Base-by-base conservation (phyloP, 2,329 filamentous ascomycete genomes). In the Graphilbum sp. region DNA sequence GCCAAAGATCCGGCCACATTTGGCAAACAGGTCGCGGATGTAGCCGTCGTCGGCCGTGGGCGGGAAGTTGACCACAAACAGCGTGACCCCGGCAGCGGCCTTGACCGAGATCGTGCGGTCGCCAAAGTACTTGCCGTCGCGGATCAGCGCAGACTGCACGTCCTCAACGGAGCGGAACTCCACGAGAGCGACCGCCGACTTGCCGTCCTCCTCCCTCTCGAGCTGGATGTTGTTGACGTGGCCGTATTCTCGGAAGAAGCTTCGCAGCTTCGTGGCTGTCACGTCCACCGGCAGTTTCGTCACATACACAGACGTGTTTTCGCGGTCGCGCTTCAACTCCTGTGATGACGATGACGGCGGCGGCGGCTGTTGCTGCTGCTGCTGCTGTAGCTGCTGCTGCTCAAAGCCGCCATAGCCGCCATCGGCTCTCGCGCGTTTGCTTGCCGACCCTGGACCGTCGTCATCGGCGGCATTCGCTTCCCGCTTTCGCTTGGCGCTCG, bases 161-260 rank as follows among this genome's bases (percentile, higher is more conserved):
- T 95, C 87, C 39, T 93, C 82, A 5, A 73, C 65, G 0, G 75
- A 71, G 42, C 79, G 75, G 49, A 96, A 95, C 54, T 98, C 90
- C 36, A 98, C 75, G 34, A 90, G 63, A 2, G 85, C 85, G 4
- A 76, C 76, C 13, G 75, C 61, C 2, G 75, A 72, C 34, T 69
- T 59, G n/a, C 62, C 63, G 34, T 75, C 66, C 2, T 67, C 57
- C 32, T 84, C 76, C 25, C 63, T 63, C 24, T 81, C 63, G 37
- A 88, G 62, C 33, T 74, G 79, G 24, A 95, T 62, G 44, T 77
- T 78, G 49, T 85, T 83, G 52, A 95, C 80, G 31, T 75, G 77
- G 12, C 90, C 90, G 49, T 87, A 92, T 44, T 87, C 84, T 51
- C 79, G 79, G 61, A 98, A 96, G 54, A 93, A 96, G 54, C 93